Conservation (phyloP, 495 filamentous ascomycete species). For the Hypoxylon crocopeplum region DNA sequence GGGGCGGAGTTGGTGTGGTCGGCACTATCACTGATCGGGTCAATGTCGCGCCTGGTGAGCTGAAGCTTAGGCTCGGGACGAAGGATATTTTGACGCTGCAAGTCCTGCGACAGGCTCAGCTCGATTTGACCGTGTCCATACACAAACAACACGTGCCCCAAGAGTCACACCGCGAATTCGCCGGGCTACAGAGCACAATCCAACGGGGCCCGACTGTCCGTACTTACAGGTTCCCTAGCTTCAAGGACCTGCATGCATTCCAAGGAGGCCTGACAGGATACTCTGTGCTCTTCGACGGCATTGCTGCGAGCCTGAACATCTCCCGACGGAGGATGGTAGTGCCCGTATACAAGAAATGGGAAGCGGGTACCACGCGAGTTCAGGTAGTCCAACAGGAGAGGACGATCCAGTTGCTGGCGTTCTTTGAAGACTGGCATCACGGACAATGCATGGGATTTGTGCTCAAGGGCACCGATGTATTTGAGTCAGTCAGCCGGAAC, state of each 20-base stretch:
- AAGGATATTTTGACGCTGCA: slow-evolving; percentile 66
- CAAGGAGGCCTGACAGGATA: slow-evolving; percentile 80
- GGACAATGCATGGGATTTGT: slow-evolving; percentile 87
- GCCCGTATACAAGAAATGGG: slow-evolving; percentile 92
- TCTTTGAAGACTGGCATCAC: slow-evolving; percentile 82
- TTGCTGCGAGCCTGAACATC: slow-evolving; percentile 77
- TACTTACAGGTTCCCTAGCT: slow-evolving; percentile 59
- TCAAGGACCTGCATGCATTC: slow-evolving; percentile 74
- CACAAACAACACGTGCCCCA: slow-evolving; percentile 66
- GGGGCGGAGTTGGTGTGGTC: slow-evolving; percentile 57
- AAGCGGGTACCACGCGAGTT: slow-evolving; percentile 73
- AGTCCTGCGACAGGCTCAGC: slow-evolving; percentile 67
- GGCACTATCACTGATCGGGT: slow-evolving; percentile 73
- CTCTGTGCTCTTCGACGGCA: slow-evolving; percentile 73
- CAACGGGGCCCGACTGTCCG: slow-evolving; percentile 53
- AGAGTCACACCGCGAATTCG: slow-evolving; percentile 61
- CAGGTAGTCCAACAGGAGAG: slow-evolving; percentile 80
- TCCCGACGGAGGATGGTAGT: slow-evolving; percentile 85
- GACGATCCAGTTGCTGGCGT: slow-evolving; percentile 76
- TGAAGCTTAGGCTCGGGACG: slow-evolving; percentile 68
- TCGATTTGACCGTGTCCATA: slow-evolving; percentile 72
- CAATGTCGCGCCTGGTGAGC: slow-evolving; percentile 76
- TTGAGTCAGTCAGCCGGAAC: slow-evolving; percentile 72
- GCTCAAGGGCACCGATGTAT: slow-evolving; percentile 78
- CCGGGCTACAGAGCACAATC: slow-evolving; percentile 57